These are phyloP conservation scores for Pleurozium schreberi DNA, from an alignment of 225 moss, liverwort and hornwort genomes.

Conservation along the genomic window DNA sequence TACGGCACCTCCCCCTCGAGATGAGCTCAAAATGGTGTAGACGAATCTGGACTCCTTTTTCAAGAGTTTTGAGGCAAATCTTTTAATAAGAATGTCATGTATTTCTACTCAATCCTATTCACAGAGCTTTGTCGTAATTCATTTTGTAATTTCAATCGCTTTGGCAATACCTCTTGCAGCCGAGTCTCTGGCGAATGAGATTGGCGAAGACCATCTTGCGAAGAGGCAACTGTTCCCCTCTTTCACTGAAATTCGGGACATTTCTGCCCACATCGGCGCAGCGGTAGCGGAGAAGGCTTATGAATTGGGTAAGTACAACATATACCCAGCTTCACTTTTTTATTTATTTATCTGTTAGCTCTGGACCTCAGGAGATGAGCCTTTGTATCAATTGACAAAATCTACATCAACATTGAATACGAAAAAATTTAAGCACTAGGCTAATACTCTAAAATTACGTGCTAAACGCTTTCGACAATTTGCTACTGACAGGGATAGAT, in stretches of 20 bases:
- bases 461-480: not conserved
- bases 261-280: conserved; percentile 28
- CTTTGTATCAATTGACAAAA: not conserved
- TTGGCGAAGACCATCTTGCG: conserved; percentile 2
- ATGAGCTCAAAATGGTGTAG: not conserved
- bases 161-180: not conserved
- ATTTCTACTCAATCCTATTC: not conserved
- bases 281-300: conserved; percentile 32
- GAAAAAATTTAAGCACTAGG: not conserved
- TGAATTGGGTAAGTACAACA: conserved; percentile 4
- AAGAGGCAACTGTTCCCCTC: conserved; percentile 19
- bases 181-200: conserved; percentile 17
- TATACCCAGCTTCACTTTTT: not conserved
- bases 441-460: not conserved
- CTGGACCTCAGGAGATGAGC: not conserved
- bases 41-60: not conserved
- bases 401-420: not conserved
- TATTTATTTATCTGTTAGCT: no score
- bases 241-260: conserved; percentile 24
- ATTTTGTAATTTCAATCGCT: not conserved
- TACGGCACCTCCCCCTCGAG: not conserved
- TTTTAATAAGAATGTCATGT: no score
- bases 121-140: not conserved
- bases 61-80: no score
- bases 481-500: no score